A percentile compares a stretch with the other conserved stretches of the same genome.
Conservation (phyloP, 805 yeast genomes). For the Candida pseudoglaebosa region DNA sequence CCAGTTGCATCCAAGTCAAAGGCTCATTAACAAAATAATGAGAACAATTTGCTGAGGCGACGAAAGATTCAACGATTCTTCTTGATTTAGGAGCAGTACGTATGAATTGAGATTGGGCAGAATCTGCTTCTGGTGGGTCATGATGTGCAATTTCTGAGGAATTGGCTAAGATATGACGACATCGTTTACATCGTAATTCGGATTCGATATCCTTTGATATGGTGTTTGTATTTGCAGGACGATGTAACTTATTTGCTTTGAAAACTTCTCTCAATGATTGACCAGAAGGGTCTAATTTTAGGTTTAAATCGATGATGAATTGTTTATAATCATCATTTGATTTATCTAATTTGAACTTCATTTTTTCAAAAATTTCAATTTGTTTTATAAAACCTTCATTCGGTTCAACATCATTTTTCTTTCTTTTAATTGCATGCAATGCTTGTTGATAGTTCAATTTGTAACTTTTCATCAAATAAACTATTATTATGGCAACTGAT, state of each 20-base stretch:
- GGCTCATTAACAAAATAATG: slow-evolving; percentile 83
- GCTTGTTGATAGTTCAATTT: slow-evolving; percentile 58
- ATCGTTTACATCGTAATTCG: slow-evolving; percentile 71
- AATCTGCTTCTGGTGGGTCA: slow-evolving; percentile 59
- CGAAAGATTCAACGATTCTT: slow-evolving; percentile 54
- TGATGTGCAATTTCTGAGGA: slow-evolving; percentile 62
- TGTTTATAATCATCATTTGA: slow-evolving; percentile 21
- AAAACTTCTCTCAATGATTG: slow-evolving; percentile 23
- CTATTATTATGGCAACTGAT: slow-evolving; percentile 43
- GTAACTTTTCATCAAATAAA: slow-evolving; percentile 50
- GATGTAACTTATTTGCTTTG: slow-evolving; percentile 3
- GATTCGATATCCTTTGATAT: slow-evolving; percentile 14
- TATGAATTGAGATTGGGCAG: slow-evolving; percentile 62
- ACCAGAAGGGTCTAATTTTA: slow-evolving; percentile 40
- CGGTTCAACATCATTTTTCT: slow-evolving; percentile 59
- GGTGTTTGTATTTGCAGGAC: slow-evolving; percentile 1
- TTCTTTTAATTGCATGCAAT: slow-evolving; percentile 68
- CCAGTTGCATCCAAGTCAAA: slow-evolving; percentile 84
- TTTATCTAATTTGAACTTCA: slow-evolving; percentile 24
- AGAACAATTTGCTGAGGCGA: slow-evolving; percentile 64
- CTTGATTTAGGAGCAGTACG: slow-evolving; percentile 60
- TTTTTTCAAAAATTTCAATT: slow-evolving; percentile 52
- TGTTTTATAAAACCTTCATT: slow-evolving; percentile 75
- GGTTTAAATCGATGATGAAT: slow-evolving; percentile 21
- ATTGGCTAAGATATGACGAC: slow-evolving; percentile 68